Percentiles rank a stretch among this genome's conserved stretches.
phyloP scores from a whole-genome alignment of 2,329 filamentous ascomycete genomes.

The Pseudocercospora fijiensis region DNA sequence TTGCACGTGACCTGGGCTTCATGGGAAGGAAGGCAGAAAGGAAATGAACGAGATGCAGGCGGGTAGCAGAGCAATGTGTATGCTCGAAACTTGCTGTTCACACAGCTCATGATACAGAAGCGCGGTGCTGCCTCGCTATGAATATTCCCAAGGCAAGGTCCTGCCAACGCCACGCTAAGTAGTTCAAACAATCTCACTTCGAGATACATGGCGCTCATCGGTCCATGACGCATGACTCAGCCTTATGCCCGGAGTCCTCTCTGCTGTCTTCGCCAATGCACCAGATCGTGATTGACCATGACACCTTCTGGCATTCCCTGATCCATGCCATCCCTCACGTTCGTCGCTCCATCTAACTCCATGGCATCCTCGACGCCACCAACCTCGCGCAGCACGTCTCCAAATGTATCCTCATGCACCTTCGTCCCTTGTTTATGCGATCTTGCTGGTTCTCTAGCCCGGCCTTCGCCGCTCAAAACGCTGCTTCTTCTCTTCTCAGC shows the following conservation, averaged over 20 bases:
- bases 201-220: neutral
- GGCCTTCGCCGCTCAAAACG: slow-evolving; percentile 32
- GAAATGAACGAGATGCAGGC: neutral
- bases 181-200: neutral
- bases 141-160: neutral
- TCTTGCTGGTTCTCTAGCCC: slow-evolving; percentile 21
- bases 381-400: slow-evolving; percentile 49
- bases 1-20: slow-evolving; percentile 5
- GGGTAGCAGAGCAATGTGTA: neutral
- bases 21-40: neutral
- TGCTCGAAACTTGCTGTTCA: neutral
- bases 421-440: slow-evolving; percentile 38
- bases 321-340: slow-evolving; percentile 32
- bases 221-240: neutral
- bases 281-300: slow-evolving; percentile 60
- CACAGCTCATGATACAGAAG: neutral
- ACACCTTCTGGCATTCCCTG: slow-evolving; percentile 42
- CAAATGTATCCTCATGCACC: slow-evolving; percentile 52
- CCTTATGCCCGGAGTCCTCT: slow-evolving; percentile 20
- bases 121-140: neutral
- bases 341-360: slow-evolving; percentile 32
- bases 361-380: slow-evolving; percentile 40
- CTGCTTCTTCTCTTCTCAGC: slow-evolving; percentile 44
- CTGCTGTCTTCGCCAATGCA: slow-evolving; percentile 53
- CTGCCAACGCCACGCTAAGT: slow-evolving; percentile 41